Conservation (phyloP, 2,329 filamentous ascomycete species). For the Claviceps pusilla region DNA sequence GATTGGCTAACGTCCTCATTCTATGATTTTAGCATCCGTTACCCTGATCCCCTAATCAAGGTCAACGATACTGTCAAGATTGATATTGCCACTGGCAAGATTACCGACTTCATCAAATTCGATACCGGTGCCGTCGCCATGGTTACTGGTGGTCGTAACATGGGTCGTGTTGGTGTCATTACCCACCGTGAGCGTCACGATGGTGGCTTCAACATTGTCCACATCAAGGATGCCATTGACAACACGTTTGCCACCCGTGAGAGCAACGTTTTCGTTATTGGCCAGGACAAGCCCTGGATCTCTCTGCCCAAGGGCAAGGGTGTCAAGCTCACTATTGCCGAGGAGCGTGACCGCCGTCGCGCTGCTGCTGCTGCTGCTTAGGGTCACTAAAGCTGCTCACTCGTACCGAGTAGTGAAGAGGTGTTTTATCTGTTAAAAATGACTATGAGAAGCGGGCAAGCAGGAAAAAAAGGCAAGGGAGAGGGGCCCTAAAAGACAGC, state of each 20-base stretch:
- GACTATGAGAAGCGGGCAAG: conserved; percentile 10
- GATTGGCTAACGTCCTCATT: conserved; percentile 19
- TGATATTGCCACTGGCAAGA: conserved; percentile 91
- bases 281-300: conserved; percentile 97
- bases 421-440: background rate
- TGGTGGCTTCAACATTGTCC: conserved; percentile 99
- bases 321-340: conserved; percentile 98
- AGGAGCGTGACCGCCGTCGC: conserved; percentile 97
- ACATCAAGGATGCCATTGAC: conserved; percentile 99
- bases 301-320: conserved; percentile 99
- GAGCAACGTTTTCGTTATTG: conserved; percentile 99
- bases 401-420: conserved; percentile 7
- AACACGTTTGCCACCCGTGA: conserved; percentile 99
- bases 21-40: conserved; percentile 64
- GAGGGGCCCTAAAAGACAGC: background rate
- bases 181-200: conserved; percentile 99
- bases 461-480: background rate
- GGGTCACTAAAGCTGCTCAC: conserved; percentile 26
- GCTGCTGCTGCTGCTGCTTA: conserved; percentile 42
- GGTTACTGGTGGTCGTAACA: conserved; percentile 99
- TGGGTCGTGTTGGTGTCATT: conserved; percentile 99
- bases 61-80: conserved; percentile 99
- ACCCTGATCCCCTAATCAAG: conserved; percentile 96
- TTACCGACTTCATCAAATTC: conserved; percentile 95
- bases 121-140: conserved; percentile 97